phyloP scores from a whole-genome alignment of 2,329 filamentous ascomycete genomes.

The Botryotinia narcissicola region DNA sequence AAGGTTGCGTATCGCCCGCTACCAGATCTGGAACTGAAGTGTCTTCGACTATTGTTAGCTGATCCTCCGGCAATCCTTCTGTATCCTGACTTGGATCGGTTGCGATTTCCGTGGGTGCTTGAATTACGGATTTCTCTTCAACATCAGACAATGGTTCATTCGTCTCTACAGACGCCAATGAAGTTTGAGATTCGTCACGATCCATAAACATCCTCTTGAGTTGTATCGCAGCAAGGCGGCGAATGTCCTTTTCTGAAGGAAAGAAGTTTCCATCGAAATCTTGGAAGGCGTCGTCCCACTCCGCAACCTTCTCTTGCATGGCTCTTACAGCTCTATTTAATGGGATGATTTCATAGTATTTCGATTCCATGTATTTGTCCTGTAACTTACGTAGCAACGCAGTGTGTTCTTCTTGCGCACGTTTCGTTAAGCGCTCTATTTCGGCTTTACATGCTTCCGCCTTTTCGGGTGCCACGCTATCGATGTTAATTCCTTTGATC shows the following conservation, averaged over 20 bases:
- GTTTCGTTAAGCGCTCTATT: constrained; percentile 73
- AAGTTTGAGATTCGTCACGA: constrained; percentile 72
- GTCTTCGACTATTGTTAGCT: constrained; percentile 64
- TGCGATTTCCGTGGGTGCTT: constrained; percentile 26
- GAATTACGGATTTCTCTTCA: constrained; percentile 43
- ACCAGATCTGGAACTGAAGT: constrained; percentile 25
- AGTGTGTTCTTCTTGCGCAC: constrained; percentile 79
- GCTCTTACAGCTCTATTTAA: constrained; percentile 84
- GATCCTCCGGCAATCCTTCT: constrained; percentile 62
- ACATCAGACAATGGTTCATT: constrained; percentile 52
- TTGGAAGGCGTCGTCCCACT: constrained; percentile 88
- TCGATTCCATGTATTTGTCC: constrained; percentile 86
- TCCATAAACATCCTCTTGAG: constrained; percentile 94
- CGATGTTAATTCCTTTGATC: constrained; percentile 83
- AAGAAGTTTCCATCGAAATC: constrained; percentile 93
- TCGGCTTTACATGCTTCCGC: constrained; percentile 77
- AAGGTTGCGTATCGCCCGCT: background rate
- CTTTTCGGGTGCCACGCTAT: constrained; percentile 87
- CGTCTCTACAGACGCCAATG: constrained; percentile 66
- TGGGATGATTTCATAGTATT: constrained; percentile 95
- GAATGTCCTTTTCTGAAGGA: constrained; percentile 91
- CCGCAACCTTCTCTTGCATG: constrained; percentile 87
- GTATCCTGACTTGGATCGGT: constrained; percentile 56
- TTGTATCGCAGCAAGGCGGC: constrained; percentile 86
- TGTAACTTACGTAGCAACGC: constrained; percentile 75